Evolutionary conservation across 805 yeast genomes (phyloP), one percentile per base, ranked within the genome.

Genomic region (Ogataea parapolymorpha): DNA sequence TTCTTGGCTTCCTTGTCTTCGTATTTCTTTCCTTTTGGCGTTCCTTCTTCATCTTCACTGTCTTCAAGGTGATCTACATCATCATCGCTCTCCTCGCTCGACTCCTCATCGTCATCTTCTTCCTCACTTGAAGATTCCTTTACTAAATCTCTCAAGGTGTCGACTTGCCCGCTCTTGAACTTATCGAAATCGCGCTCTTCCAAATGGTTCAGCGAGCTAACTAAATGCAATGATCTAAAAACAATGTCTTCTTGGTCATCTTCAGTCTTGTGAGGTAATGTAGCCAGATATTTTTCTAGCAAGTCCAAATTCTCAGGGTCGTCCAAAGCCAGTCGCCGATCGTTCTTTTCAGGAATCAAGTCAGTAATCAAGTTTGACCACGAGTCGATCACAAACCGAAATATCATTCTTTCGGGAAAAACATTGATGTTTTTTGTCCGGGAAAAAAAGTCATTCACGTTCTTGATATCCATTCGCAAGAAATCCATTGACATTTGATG

Each of bases 401-500:
- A 93, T 16, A 93, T 73, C 24, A 79, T 70, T 46, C 95, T 73
- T 62, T 93, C 98, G 3, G 95, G 78, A 53, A 85, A 84, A 12
- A 87, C 83, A 37, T 77, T 74, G 30, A 90, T 86, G 26, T 82
- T 81, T 60, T 82, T 80, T 54, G 74, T 75, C 46, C 80, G 72
- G 44, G 73, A 72, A 55, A 93, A 93, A 61, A 82, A 93, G 54
- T 86, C 93, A 57, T 91, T 93, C 17, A 91, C 86, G 58, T 93
- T 93, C 62, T 91, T 93, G 58, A 93, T 90, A 65, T 93, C 99
- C 99, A 93, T 93, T 58, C 99, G 72, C 45, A 93, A 66, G 60
- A 93, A 93, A 61, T 93, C 98, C 50, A 93, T 71, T 31, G 95
- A 85, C 88, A 88, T 88, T 9, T 96, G 98, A 64, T 93, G 99